Evolutionary conservation across 2,329 filamentous ascomycete species (phyloP).

Genomic region (Monilinia aucupariae): DNA sequence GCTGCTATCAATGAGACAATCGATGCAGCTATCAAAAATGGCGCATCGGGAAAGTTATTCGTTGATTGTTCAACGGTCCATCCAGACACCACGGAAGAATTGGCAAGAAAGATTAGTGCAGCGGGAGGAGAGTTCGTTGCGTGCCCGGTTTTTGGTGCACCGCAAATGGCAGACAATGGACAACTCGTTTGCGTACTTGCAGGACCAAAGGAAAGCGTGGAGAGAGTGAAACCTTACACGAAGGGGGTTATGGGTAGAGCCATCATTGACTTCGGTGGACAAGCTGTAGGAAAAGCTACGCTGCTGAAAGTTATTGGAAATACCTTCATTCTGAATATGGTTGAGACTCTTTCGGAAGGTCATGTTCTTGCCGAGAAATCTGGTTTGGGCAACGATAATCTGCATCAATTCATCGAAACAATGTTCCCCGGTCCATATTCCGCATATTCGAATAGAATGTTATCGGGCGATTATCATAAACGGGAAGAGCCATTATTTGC

Average conservation of each 20-base stretch:
- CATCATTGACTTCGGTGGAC: conserved; percentile 64
- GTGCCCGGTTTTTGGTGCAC: conserved; percentile 64
- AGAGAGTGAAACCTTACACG: conserved; percentile 63
- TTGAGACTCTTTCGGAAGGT: conserved; percentile 70
- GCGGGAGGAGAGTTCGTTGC: conserved; percentile 71
- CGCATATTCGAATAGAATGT: conserved; percentile 70
- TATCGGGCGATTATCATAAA: conserved; percentile 68
- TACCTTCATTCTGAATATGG: conserved; percentile 72
- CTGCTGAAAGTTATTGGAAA: conserved; percentile 80
- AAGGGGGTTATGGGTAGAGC: conserved; percentile 65
- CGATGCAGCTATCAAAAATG: conserved; percentile 48
- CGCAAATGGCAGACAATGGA: conserved; percentile 64
- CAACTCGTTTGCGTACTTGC: conserved; percentile 69
- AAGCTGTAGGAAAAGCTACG: conserved; percentile 61
- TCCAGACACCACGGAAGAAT: conserved; percentile 67
- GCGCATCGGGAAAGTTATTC: conserved; percentile 67
- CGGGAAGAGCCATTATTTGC: conserved; percentile 75
- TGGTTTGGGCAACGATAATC: conserved; percentile 63
- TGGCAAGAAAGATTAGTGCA: conserved; percentile 52
- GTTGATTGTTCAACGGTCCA: conserved; percentile 86
- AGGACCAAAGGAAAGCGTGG: conserved; percentile 54
- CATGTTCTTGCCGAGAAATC: conserved; percentile 75
- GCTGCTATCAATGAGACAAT: conserved; percentile 61
- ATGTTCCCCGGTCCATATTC: conserved; percentile 73
- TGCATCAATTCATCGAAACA: conserved; percentile 65